phyloP scores from a whole-genome alignment of 306 rosid species.

The Medicago lupulina region DNA sequence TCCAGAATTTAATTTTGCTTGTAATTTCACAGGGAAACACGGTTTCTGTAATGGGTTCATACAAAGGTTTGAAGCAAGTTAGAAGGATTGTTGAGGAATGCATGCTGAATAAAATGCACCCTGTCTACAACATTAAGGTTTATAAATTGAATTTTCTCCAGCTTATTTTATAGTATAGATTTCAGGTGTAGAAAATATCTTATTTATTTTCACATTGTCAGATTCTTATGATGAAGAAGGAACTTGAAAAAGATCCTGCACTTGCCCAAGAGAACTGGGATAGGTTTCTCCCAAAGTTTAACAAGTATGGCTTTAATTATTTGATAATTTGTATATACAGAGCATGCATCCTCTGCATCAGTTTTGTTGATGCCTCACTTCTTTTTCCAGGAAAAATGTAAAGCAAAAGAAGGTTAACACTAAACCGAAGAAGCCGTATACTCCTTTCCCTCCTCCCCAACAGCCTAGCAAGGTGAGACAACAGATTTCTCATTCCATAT shows the following conservation, averaged over 20 bases:
- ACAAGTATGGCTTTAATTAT: conserved; percentile 60
- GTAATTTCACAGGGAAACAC: conserved; percentile 73
- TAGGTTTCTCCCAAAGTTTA: conserved; percentile 93
- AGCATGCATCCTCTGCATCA: conserved; percentile 15
- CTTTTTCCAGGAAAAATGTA: conserved; percentile 76
- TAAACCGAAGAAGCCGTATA: conserved; percentile 78
- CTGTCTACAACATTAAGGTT: conserved; percentile 93
- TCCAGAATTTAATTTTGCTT: conserved; percentile 3
- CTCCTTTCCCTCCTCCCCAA: conserved; percentile 95
- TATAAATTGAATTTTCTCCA: conserved; percentile 17
- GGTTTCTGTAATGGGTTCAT: conserved; percentile 88
- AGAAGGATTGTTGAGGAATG: conserved; percentile 91
- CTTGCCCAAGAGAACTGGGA: conserved; percentile 91
- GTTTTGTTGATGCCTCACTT: conserved; percentile 31
- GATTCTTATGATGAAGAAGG: conserved; percentile 92
- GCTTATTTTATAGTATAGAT: background rate
- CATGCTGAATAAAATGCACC: conserved; percentile 87
- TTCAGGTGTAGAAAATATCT: conserved; percentile 10
- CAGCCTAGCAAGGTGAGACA: conserved; percentile 82
- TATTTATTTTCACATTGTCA: conserved; percentile 38
- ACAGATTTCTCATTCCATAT: background rate
- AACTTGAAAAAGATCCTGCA: conserved; percentile 93
- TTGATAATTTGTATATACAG: conserved; percentile 28
- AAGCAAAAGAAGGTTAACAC: conserved; percentile 73
- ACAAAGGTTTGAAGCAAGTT: conserved; percentile 85